Percentiles rank a stretch among this genome's conserved stretches.
Conservation (phyloP, 106 monocot genomes). For the Gastrodia elata region DNA sequence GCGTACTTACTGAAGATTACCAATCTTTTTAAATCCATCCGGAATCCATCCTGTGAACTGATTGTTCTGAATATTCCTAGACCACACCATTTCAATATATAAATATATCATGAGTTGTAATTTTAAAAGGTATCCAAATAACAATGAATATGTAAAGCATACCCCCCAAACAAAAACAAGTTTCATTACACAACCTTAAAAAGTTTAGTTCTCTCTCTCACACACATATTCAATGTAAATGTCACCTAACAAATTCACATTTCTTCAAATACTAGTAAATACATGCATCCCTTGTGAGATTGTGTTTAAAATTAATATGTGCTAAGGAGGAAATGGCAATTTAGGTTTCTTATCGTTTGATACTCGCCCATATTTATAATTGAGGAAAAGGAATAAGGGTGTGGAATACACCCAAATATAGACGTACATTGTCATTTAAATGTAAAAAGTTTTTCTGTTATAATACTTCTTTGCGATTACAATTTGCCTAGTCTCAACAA, state of each 20-base stretch:
- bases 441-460: too few relatives aligned
- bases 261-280: neutral
- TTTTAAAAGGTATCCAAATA: neutral
- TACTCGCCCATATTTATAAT: too few relatives aligned
- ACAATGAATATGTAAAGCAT: neutral
- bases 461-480: too few relatives aligned
- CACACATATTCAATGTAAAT: too few relatives aligned
- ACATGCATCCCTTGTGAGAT: neutral
- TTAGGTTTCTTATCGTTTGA: too few relatives aligned
- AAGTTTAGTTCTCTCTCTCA: too few relatives aligned
- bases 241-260: neutral
- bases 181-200: neutral
- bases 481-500: too few relatives aligned
- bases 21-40: slow-evolving; percentile 31
- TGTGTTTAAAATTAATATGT: neutral
- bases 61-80: slow-evolving; percentile 60
- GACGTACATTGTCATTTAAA: too few relatives aligned
- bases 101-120: neutral
- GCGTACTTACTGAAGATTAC: slow-evolving; percentile 44
- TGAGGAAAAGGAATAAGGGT: too few relatives aligned
- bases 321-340: too few relatives aligned
- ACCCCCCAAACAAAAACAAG: neutral
- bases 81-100: slow-evolving; percentile 7
- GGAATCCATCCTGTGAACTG: slow-evolving; percentile 66
- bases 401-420: too few relatives aligned